Evolutionary conservation across 2,329 filamentous ascomycete species (phyloP).

Genomic region (Aureobasidium sp.): DNA sequence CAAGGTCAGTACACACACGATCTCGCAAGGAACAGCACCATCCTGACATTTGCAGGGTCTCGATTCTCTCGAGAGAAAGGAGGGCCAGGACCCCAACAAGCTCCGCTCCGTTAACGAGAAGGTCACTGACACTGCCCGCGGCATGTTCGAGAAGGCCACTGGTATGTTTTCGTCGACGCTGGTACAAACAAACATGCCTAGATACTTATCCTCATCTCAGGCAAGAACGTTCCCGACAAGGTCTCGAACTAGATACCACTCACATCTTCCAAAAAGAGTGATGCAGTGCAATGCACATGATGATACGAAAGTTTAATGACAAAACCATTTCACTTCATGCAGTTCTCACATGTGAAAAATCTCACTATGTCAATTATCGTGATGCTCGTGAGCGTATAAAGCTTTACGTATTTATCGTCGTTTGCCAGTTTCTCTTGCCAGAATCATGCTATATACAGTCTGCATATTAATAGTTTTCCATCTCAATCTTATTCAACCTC

Average conservation of each 20-base stretch:
- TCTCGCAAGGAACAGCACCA: neutral
- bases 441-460: neutral
- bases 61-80: conserved; percentile 15
- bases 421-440: neutral
- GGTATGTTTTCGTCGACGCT: conserved; percentile 14
- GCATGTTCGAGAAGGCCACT: conserved; percentile 24
- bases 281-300: neutral
- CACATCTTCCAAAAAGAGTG: neutral
- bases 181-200: neutral
- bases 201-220: neutral
- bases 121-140: conserved; percentile 24
- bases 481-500: neutral
- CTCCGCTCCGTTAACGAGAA: conserved; percentile 24
- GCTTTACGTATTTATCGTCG: neutral
- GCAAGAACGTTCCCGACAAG: conserved; percentile 19
- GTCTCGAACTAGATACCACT: conserved; percentile 13
- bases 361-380: neutral
- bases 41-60: conserved; percentile 12
- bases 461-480: neutral
- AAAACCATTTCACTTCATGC: neutral
- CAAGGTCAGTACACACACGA: conserved; percentile 16
- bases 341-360: neutral
- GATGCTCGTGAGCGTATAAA: neutral
- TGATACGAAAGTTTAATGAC: conserved; percentile 5
- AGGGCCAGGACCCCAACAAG: conserved; percentile 19